Evolutionary conservation across 2,329 filamentous ascomycete genomes (phyloP).

Genomic region (Chaetomiaceae sp.): DNA sequence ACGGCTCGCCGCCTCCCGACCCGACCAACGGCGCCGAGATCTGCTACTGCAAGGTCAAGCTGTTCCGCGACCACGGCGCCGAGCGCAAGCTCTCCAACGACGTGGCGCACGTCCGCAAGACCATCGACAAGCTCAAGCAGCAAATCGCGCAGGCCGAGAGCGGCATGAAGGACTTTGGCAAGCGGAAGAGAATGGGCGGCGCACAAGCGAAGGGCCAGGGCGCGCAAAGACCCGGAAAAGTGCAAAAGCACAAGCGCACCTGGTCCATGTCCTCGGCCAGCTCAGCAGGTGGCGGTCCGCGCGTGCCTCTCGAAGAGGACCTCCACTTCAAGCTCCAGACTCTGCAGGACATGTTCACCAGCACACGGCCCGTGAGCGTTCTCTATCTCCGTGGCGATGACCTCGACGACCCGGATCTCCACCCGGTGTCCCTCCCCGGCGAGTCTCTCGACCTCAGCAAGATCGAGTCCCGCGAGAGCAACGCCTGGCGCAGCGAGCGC

Average conservation of each 20-base stretch:
- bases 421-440: slow-evolving; percentile 69
- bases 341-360: slow-evolving; percentile 84
- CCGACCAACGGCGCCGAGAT: slow-evolving; percentile 59
- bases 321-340: slow-evolving; percentile 72
- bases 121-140: slow-evolving; percentile 92
- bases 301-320: slow-evolving; percentile 64
- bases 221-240: slow-evolving; percentile 67
- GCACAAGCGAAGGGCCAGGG: slow-evolving; percentile 42
- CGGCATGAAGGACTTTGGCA: slow-evolving; percentile 62
- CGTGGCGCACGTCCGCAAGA: slow-evolving; percentile 90
- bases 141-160: slow-evolving; percentile 77
- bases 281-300: slow-evolving; percentile 48
- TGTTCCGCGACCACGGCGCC: slow-evolving; percentile 93
- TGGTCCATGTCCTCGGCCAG: slow-evolving; percentile 89
- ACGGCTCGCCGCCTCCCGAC: slow-evolving; percentile 42
- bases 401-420: slow-evolving; percentile 71
- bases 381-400: slow-evolving; percentile 74
- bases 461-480: slow-evolving; percentile 43
- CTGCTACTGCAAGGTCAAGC: slow-evolving; percentile 93
- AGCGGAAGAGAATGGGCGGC: slow-evolving; percentile 54
- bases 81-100: slow-evolving; percentile 95
- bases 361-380: slow-evolving; percentile 71
- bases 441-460: slow-evolving; percentile 59
- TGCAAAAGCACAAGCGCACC: slow-evolving; percentile 84
- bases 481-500: slow-evolving; percentile 50